These are phyloP conservation scores for Phalaenopsis aphrodite DNA, from an alignment of 106 monocot genomes.

Conservation along the genomic window DNA sequence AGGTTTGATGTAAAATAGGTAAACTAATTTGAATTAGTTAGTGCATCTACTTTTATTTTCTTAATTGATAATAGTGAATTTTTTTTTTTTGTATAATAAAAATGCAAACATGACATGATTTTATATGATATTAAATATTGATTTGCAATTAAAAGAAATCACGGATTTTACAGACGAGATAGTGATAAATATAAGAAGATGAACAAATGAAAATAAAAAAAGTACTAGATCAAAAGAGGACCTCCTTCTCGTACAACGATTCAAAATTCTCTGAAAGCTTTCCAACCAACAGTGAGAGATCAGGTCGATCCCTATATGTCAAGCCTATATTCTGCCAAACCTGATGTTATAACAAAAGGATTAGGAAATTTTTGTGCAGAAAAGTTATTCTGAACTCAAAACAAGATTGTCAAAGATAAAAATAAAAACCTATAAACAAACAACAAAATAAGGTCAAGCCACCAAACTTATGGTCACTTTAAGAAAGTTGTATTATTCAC, in stretches of 20 bases:
- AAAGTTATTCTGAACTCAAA: background rate
- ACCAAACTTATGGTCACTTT: background rate
- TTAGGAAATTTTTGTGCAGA: background rate
- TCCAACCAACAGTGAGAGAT: conserved; percentile 61
- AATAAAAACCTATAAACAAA: background rate
- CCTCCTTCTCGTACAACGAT: conserved; percentile 72
- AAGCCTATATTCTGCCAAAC: conserved; percentile 59
- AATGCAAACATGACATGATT: background rate
- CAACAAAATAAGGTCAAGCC: background rate
- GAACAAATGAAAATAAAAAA: background rate
- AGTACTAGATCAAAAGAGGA: conserved; percentile 13
- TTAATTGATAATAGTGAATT: background rate
- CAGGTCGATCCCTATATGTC: conserved; percentile 65
- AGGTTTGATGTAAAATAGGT: background rate
- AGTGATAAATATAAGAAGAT: background rate
- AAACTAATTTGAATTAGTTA: background rate
- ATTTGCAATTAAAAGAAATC: background rate
- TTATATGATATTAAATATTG: background rate
- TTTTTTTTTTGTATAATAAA: background rate
- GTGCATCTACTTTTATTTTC: background rate
- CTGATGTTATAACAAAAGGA: conserved; percentile 21
- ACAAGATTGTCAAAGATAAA: background rate
- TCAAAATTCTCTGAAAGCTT: conserved; percentile 67
- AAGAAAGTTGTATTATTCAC: background rate
- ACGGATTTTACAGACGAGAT: background rate